Base-by-base conservation (phyloP, 768 basidiomycete genomes). In the Phlebiopsis gigantea region DNA sequence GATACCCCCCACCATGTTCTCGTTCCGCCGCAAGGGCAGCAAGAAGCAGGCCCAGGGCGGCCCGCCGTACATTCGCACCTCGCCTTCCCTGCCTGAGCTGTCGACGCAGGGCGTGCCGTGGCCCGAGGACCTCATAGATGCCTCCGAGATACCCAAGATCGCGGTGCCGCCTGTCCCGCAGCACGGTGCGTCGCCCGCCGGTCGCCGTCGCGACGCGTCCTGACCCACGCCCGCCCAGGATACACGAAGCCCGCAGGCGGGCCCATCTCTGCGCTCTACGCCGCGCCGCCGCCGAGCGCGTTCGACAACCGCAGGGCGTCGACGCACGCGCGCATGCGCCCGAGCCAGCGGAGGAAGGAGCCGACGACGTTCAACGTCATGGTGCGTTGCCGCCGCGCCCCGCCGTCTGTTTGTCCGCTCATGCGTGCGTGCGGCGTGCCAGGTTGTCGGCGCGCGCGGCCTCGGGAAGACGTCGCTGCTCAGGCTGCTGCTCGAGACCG, bases 401-500 rank as follows among this genome's bases (percentile, higher is more conserved):
- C 15, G 8, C 30, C 50, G 17, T 58, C 21, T 12, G 29, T 24
- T 22, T 39, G 17, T 25, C 22, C 6, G 19, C 44, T 42, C 39
- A 47, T 26, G 19, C 25, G 43, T 4, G 50, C 55, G 15, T 24
- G 26, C 22, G 17, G 9, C 17, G 8, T 15, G 21, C 31, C 60
- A 92, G 90, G 88, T 93, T 46, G 88, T 83, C 28, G 90, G 90
- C 51, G 84, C 81, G 25, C 83, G 83, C 70, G 84, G 88, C 61
- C 90, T 88, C 1, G 92, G 92, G 52, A 93, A 94, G 73, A 91
- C 91, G 0, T 89, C 89, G 21, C 75, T 94, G 4, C 74, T 93
- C 41, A 84, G 88, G 21, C 76, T 93, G 43, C 75, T 94, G 47
- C 78, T 94, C 21, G 88, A 92, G 64, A 94, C 92, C 14, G 88